Evolutionary conservation across 208 protist species (phyloP).

Genomic region (Wallacemonas sp.): DNA sequence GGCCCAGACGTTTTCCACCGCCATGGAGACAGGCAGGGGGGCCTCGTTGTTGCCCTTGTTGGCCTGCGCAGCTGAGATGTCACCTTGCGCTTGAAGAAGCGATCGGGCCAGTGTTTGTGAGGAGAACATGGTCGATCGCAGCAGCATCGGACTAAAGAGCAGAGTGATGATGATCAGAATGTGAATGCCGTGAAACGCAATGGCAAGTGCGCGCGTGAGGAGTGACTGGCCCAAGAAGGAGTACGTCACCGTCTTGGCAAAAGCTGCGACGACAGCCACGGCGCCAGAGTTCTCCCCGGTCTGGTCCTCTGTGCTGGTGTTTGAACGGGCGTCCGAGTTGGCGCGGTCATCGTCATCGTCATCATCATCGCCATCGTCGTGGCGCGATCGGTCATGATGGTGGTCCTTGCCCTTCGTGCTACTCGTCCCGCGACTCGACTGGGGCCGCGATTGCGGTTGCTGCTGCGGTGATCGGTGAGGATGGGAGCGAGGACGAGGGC

Average conservation of each 20-base stretch:
- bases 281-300: neutral
- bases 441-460: too few species aligned
- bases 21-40: slow-evolving; percentile 9
- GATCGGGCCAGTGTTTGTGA: slow-evolving; percentile 27
- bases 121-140: slow-evolving; percentile 47
- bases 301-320: neutral
- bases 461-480: neutral
- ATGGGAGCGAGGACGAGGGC: neutral
- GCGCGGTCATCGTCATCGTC: slow-evolving; percentile 1
- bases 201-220: slow-evolving; percentile 14
- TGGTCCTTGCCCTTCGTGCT: neutral
- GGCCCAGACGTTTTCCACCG: slow-evolving; percentile 42
- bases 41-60: neutral
- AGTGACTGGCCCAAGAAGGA: slow-evolving; percentile 1
- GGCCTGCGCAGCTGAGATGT: neutral
- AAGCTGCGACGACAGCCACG: neutral
- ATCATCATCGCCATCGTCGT: neutral
- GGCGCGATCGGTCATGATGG: neutral
- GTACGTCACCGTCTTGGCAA: neutral
- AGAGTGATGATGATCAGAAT: slow-evolving; percentile 35
- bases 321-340: neutral
- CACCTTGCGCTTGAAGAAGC: slow-evolving; percentile 39
- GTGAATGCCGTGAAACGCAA: slow-evolving; percentile 38
- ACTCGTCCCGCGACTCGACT: neutral
- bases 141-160: slow-evolving; percentile 31